These are phyloP conservation scores for Candolleomyces eurysporus DNA, from an alignment of 768 basidiomycete genomes.

Conservation along the genomic window DNA sequence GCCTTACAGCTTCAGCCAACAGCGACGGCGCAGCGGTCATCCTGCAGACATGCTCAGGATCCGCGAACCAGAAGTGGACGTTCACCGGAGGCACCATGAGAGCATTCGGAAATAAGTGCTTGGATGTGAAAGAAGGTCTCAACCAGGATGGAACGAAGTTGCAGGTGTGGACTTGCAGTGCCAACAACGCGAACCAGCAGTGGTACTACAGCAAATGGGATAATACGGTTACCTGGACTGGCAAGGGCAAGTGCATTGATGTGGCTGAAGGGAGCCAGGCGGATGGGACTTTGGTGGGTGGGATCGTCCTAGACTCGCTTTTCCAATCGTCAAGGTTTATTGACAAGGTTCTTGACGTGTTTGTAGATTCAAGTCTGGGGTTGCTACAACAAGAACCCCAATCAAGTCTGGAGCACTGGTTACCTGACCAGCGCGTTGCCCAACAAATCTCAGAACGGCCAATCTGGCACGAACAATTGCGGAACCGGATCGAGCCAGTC, in stretches of 20 bases:
- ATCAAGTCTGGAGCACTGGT: conserved; percentile 54
- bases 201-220: conserved; percentile 45
- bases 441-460: conserved; percentile 53
- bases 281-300: conserved; percentile 41
- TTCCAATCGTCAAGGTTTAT: not conserved
- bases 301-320: no score
- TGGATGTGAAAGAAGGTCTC: conserved; percentile 44
- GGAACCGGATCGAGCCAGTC: conserved; percentile 52
- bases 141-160: conserved; percentile 44
- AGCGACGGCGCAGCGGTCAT: conserved; percentile 46
- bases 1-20: conserved; percentile 50
- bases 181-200: conserved; percentile 41
- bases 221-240: conserved; percentile 45
- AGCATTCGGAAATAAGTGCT: conserved; percentile 46
- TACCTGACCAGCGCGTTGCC: conserved; percentile 44
- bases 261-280: conserved; percentile 37
- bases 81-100: conserved; percentile 42
- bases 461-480: conserved; percentile 67
- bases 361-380: conserved; percentile 45
- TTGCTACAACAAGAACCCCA: conserved; percentile 40
- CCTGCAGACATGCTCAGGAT: conserved; percentile 44
- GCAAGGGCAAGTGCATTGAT: conserved; percentile 50
- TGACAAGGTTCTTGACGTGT: not conserved
- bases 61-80: conserved; percentile 46
- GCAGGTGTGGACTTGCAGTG: conserved; percentile 50